Base-by-base conservation (phyloP, 805 yeast species). In the Schizosaccharomyces lindneri region DNA sequence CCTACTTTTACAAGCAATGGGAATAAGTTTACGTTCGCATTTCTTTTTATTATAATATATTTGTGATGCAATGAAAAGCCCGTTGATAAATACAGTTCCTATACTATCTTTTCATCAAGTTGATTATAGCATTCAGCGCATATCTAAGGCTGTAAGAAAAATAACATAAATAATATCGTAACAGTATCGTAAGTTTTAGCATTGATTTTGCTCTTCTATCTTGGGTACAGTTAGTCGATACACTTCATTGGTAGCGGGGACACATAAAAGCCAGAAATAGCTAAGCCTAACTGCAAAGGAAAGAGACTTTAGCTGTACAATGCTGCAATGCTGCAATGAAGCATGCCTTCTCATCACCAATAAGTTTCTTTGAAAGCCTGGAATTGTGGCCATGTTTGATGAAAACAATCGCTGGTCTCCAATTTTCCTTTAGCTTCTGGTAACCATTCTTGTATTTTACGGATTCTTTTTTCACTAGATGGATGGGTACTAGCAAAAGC, bases 401-500 rank as follows among this genome's bases (percentile, higher is more conserved):
- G 36, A 51, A 19, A 51, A 19, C 60, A 57, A 41, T 57, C 48
- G 39, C 60, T 57, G 6, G 43, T 57, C n/a, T 41, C 61, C n/a
- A 15, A 21, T 15, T 32, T 24, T 17, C n/a, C 41, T 31, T 55
- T 21, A 6, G 62, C 66, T 57, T 65, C 63, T 13, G 65, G 67
- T 63, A 65, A 59, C 90, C 95, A 86, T 57, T 74, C 69, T 21
- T 71, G 66, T 72, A 93, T 83, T 64, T 85, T 84, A 36, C 75
- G 72, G 32, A 85, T 82, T 69, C 98, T 79, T 62, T 78, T 79
- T n/a, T 73, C 73, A 21, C 87, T 83, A 19, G 87, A 82, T 0
- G 99, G 99, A 72, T 93, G 98, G 0, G 97, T 87, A 19, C 88
- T 81, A 62, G 90, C 67, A 71, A 87, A 75, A 71, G 87, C 88